Conservation (phyloP, 2,329 filamentous ascomycete genomes). For the Paecilomyces dactylethromorphus region DNA sequence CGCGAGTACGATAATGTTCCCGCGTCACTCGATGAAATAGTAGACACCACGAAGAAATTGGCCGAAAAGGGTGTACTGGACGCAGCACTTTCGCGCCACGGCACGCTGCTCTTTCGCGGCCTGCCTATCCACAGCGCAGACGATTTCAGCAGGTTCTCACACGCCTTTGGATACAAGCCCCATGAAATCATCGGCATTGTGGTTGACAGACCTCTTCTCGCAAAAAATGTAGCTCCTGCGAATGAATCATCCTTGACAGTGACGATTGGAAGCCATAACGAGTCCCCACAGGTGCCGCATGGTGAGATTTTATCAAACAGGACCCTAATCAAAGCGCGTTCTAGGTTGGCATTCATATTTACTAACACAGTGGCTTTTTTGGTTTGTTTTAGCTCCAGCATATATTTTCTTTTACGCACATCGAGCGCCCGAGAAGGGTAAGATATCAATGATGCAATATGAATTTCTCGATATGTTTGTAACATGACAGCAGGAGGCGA, state of each 20-base stretch:
- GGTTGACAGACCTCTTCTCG: slow-evolving; percentile 39
- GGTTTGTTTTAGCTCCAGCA: slow-evolving; percentile 27
- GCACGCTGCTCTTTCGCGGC: slow-evolving; percentile 41
- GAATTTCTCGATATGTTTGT: too few species aligned
- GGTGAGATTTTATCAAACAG: slow-evolving; percentile 6
- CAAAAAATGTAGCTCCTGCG: slow-evolving; percentile 41
- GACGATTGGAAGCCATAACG: slow-evolving; percentile 47
- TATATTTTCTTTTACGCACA: slow-evolving; percentile 48
- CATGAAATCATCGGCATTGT: slow-evolving; percentile 49
- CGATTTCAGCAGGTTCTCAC: slow-evolving; percentile 45
- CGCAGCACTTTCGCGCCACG: slow-evolving; percentile 38
- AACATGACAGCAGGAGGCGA: slow-evolving; percentile 25
- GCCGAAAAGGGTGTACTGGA: slow-evolving; percentile 28
- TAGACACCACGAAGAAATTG: slow-evolving; percentile 33
- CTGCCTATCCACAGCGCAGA: slow-evolving; percentile 39
- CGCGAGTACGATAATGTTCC: slow-evolving; percentile 1
- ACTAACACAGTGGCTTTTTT: too few species aligned
- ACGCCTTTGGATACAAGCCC: slow-evolving; percentile 42
- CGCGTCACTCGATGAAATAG: slow-evolving; percentile 24
- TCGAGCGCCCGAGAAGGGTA: slow-evolving; percentile 20
- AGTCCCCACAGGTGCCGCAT: slow-evolving; percentile 46
- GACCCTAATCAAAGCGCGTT: too few species aligned
- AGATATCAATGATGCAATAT: too few species aligned
- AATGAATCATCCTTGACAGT: slow-evolving; percentile 45
- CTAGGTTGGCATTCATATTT: too few species aligned